A percentile compares a stretch with the other conserved stretches of the same genome.
These are phyloP conservation scores for Rauvolfia tetraphylla DNA, from an alignment of 257 asterid genomes.

Conservation along the genomic window DNA sequence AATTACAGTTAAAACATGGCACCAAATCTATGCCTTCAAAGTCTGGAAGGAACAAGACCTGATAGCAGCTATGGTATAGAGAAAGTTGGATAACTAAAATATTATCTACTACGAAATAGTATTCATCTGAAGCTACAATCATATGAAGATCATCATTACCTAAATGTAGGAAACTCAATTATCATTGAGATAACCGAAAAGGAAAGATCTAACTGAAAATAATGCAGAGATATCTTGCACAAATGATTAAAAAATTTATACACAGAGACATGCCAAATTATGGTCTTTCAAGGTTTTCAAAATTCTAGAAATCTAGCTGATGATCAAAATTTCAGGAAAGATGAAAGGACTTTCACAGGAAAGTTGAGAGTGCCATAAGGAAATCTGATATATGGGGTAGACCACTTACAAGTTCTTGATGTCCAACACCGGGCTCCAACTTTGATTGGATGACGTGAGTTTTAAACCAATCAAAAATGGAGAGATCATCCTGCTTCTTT, in stretches of 20 bases:
- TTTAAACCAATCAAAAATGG: conserved; percentile 82
- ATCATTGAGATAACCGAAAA: background rate
- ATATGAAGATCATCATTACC: background rate
- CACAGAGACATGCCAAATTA: background rate
- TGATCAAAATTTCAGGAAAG: background rate
- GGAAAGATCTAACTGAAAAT: background rate
- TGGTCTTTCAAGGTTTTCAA: background rate
- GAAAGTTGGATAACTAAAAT: background rate
- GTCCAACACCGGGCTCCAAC: conserved; percentile 76
- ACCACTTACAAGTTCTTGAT: conserved; percentile 78
- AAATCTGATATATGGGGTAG: conserved; percentile 17
- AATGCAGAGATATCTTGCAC: background rate
- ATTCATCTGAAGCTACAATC: background rate
- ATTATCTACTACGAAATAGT: background rate
- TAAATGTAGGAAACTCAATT: background rate
- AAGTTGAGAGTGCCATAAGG: too few species aligned
- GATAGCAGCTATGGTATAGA: background rate
- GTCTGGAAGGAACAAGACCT: background rate
- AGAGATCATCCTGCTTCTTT: conserved; percentile 47
- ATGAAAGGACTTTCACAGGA: too few species aligned
- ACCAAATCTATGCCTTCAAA: background rate
- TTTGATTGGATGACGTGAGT: conserved; percentile 66
- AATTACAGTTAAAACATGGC: background rate
- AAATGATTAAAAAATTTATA: background rate
- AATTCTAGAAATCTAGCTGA: background rate